Percentiles rank a stretch among this genome's conserved stretches.
Evolutionary conservation across 108 stramenopile genomes (phyloP).

Genomic region (Licmophora abbreviata): DNA sequence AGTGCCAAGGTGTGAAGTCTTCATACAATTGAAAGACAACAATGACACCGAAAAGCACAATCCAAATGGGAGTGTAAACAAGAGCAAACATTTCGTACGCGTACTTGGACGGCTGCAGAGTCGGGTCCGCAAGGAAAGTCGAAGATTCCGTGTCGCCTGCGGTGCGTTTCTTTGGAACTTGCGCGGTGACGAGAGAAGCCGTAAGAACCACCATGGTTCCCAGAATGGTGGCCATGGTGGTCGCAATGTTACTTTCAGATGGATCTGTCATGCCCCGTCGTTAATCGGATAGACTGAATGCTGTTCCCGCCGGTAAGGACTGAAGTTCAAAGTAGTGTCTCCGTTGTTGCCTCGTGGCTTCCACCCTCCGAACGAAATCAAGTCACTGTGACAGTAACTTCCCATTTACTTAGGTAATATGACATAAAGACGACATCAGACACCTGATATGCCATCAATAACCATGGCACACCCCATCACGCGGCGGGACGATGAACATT

Average conservation of each 20-base stretch:
- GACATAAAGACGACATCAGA: too few species aligned
- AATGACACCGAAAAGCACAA: slow-evolving; percentile 60
- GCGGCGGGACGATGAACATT: too few species aligned
- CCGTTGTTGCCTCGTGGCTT: too few species aligned
- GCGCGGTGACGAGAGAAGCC: slow-evolving; percentile 45
- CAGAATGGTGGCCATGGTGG: slow-evolving; percentile 51
- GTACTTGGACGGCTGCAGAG: slow-evolving; percentile 60
- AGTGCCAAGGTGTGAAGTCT: slow-evolving; percentile 63
- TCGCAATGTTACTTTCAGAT: neutral
- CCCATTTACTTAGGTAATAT: too few species aligned
- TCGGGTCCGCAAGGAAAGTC: slow-evolving; percentile 29
- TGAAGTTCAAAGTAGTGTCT: too few species aligned
- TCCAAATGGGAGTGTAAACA: slow-evolving; percentile 81
- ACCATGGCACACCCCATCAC: too few species aligned
- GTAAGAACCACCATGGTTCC: slow-evolving; percentile 62
- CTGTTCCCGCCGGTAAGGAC: too few species aligned
- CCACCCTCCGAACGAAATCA: too few species aligned
- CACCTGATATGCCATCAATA: too few species aligned
- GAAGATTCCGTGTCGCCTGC: slow-evolving; percentile 4
- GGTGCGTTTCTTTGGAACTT: slow-evolving; percentile 18
- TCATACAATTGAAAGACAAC: slow-evolving; percentile 81
- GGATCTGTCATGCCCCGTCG: too few species aligned
- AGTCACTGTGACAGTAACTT: too few species aligned
- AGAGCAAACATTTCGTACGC: slow-evolving; percentile 70
- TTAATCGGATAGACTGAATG: too few species aligned